Evolutionary conservation across 768 basidiomycete species (phyloP).

Genomic region (Mycena haematopus): DNA sequence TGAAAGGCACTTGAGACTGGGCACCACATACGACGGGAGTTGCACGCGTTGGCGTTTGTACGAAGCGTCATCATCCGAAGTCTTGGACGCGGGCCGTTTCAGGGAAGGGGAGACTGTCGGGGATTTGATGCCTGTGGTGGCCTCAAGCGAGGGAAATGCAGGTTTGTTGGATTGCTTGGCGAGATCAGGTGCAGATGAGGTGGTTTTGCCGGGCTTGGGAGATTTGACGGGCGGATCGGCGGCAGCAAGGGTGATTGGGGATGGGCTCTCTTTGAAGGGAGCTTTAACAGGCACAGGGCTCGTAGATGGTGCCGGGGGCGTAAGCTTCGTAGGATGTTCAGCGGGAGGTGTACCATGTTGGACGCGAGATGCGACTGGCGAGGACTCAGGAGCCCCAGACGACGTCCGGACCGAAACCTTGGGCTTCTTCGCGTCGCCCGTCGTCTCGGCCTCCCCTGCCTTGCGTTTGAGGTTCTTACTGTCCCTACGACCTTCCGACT

Average conservation of each 20-base stretch:
- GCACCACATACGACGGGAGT: neutral
- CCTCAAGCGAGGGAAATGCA: neutral
- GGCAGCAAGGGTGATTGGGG: neutral
- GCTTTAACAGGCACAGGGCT: neutral
- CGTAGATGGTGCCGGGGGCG: too few species aligned
- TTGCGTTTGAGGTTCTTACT: constrained; percentile 16
- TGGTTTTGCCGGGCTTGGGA: neutral
- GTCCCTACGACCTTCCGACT: constrained; percentile 3
- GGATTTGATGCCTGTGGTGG: neutral
- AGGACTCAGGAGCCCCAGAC: neutral
- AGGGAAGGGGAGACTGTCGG: neutral
- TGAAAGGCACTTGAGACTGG: neutral
- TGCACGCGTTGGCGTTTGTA: constrained; percentile 9
- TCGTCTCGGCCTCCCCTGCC: neutral
- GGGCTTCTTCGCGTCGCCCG: constrained; percentile 13
- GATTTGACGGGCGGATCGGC: neutral
- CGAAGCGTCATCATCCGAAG: neutral
- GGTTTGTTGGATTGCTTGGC: neutral
- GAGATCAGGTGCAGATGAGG: neutral
- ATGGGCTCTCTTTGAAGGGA: neutral
- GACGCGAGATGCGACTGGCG: too few species aligned
- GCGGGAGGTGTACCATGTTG: neutral
- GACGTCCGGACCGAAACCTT: neutral
- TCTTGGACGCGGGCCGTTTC: neutral
- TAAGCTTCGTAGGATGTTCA: neutral